Base-by-base conservation (phyloP, 768 basidiomycete species). In the Antrodiella citrinella region DNA sequence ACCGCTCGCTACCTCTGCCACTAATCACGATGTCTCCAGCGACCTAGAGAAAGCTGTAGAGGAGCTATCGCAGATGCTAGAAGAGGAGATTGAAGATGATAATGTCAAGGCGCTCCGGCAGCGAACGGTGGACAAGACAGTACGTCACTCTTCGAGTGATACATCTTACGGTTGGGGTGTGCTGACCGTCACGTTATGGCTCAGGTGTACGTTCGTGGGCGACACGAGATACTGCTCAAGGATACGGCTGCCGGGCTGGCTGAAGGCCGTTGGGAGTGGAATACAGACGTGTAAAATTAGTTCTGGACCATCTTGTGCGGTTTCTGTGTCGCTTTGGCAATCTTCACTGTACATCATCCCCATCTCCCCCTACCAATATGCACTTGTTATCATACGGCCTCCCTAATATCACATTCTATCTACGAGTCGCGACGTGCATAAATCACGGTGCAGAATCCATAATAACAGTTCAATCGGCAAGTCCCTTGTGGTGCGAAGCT, bases 31-130 rank as follows among this genome's bases (percentile, higher is more conserved):
- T 43, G 22, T 38, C 13, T 15, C 46, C 5, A 91, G 92, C 59
- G 93, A 98, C 64, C 69, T 99, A 26, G 96, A 99, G 65, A 81
- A 79, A 59, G 96, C 95, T 0, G 95, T 98, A 2, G 96, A 99
- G 64, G 88, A 93, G 47, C 74, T 98, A 4, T 91, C 92, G 0
- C 93, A 96, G 64, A 70, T 95, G 30, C 71, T 99, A 9, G 95
- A 98, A 67, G 80, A 82, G 21, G 88, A 86, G 1, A 82, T 97
- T 50, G 91, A 95, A 56, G 67, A 84, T 2, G 89, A 90, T 49
- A 78, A 73, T 26, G 91, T 98, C 57, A 78, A 89, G 5, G 73
- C 74, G 11, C 69, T 98, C 51, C 77, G 94, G 25, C 86, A 91
- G 69, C 86, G 89, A 62, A 91, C 96, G 56, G 93, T 93, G 3